Evolutionary conservation across 768 basidiomycete species (phyloP).

Genomic region (Agrocybe praecox): DNA sequence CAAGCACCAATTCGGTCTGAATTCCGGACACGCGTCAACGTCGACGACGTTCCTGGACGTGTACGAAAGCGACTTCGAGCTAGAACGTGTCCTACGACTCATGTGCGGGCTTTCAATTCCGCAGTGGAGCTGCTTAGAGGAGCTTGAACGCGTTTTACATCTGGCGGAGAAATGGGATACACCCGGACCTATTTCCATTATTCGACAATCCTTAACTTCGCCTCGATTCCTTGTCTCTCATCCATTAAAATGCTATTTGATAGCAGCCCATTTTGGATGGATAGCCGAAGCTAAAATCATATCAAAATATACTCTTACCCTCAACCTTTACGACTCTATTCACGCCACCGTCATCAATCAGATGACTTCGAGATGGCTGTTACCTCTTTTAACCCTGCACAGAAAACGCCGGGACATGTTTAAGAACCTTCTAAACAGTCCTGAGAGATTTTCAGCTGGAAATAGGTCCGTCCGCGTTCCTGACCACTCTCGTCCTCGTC

Average conservation of each 20-base stretch:
- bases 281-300: slow-evolving; percentile 55
- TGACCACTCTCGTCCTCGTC: slow-evolving; percentile 4
- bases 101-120: slow-evolving; percentile 56
- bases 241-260: slow-evolving; percentile 54
- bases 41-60: slow-evolving; percentile 27
- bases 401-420: slow-evolving; percentile 53
- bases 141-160: slow-evolving; percentile 53
- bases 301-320: slow-evolving; percentile 55
- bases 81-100: slow-evolving; percentile 59
- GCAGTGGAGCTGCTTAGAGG: slow-evolving; percentile 50
- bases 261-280: slow-evolving; percentile 68
- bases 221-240: slow-evolving; percentile 44
- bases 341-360: slow-evolving; percentile 47
- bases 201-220: slow-evolving; percentile 54
- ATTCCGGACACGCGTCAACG: not conserved
- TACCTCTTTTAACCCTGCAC: slow-evolving; percentile 61
- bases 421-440: slow-evolving; percentile 52
- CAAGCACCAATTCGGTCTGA: not conserved
- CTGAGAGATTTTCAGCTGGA: slow-evolving; percentile 58
- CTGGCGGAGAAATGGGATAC: slow-evolving; percentile 76
- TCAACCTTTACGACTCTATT: slow-evolving; percentile 46
- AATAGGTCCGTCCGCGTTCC: slow-evolving; percentile 36
- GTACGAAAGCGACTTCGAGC: slow-evolving; percentile 44
- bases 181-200: slow-evolving; percentile 56
- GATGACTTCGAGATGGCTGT: slow-evolving; percentile 52